phyloP scores from a whole-genome alignment of 345 rosid species.

The Erucastrum elatum region DNA sequence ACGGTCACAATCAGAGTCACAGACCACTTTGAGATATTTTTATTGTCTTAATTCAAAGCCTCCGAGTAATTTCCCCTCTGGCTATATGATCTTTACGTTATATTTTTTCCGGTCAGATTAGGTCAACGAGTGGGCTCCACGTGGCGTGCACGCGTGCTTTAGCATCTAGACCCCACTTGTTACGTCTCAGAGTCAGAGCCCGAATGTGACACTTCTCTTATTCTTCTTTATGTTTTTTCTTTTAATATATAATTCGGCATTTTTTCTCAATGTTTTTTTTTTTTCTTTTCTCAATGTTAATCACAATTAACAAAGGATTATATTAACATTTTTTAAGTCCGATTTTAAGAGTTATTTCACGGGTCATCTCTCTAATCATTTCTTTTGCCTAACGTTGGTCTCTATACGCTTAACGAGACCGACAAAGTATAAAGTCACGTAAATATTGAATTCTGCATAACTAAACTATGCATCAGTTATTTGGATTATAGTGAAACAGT shows the following conservation, averaged over 20 bases:
- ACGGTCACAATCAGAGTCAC: conserved; percentile 33
- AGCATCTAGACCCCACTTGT: conserved; percentile 37
- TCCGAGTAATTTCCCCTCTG: neutral
- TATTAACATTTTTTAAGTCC: neutral
- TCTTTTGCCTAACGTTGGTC: conserved; percentile 16
- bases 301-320: neutral
- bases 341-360: neutral
- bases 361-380: conserved; percentile 16
- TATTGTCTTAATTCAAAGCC: neutral
- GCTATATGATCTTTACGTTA: conserved; percentile 38
- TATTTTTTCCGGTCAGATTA: neutral
- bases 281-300: neutral
- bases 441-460: neutral
- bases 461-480: neutral
- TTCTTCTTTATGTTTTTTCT: no score
- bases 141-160: conserved; percentile 49
- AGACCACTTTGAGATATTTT: conserved; percentile 17
- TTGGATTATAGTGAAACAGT: neutral
- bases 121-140: conserved; percentile 49
- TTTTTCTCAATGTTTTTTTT: no score
- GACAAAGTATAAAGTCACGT: neutral
- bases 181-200: conserved; percentile 48
- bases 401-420: neutral
- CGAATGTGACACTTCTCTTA: conserved; percentile 24
- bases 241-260: no score